These are phyloP conservation scores for Thermothelomyces thermophilus DNA, from an alignment of 2,329 filamentous ascomycete species.

Conservation along the genomic window DNA sequence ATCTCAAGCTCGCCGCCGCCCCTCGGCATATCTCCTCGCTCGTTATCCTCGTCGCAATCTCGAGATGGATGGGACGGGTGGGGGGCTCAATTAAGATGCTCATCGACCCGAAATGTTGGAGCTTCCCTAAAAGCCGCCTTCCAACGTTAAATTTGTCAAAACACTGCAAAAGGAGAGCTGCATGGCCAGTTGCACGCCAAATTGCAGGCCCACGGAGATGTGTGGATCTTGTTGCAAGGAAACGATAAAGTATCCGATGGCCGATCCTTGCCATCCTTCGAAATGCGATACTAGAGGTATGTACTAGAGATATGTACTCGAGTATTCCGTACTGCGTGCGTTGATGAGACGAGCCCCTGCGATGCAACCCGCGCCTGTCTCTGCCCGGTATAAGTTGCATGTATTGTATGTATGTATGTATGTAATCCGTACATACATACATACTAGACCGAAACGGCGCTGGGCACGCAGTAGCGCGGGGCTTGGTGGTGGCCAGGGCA, in stretches of 20 bases:
- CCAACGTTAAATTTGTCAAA: background rate
- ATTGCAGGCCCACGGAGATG: constrained; percentile 4
- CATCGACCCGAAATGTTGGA: too few relatives aligned
- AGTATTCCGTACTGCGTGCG: too few relatives aligned
- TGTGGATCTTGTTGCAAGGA: constrained; percentile 1
- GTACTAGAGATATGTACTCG: too few relatives aligned
- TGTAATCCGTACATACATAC: too few relatives aligned
- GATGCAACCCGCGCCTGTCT: constrained; percentile 7
- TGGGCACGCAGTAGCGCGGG: constrained; percentile 5
- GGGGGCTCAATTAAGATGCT: constrained; percentile 6
- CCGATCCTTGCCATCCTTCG: background rate
- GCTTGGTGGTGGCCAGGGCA: background rate
- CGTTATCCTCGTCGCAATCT: too few relatives aligned
- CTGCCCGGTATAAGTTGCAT: too few relatives aligned
- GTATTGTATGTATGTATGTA: too few relatives aligned
- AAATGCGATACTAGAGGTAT: constrained; percentile 8
- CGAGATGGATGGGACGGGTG: too few relatives aligned
- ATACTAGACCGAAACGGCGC: background rate
- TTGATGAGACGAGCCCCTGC: constrained; percentile 4
- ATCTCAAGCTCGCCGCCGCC: background rate
- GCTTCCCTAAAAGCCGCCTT: background rate
- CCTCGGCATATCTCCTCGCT: too few relatives aligned
- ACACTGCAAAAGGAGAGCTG: background rate
- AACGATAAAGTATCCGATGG: constrained; percentile 4
- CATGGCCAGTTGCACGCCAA: too few relatives aligned